Percentiles rank a stretch among this genome's conserved stretches.
Conservation (phyloP, 1,284 basidiomycete species). For the Ganoderma multipileum region DNA sequence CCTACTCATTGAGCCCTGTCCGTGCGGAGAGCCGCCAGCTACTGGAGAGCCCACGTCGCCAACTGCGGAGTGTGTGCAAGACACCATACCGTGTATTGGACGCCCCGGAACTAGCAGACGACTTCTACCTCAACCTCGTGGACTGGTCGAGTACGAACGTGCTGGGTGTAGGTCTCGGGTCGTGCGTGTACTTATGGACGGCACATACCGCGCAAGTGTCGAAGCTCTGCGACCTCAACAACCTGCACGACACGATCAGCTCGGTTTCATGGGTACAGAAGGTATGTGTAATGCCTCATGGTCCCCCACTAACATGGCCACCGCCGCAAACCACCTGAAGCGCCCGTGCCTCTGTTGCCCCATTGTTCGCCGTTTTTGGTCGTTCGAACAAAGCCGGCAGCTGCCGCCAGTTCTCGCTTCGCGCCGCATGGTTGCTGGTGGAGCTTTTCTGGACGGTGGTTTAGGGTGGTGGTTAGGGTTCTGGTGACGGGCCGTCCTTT, state of each 20-base stretch:
- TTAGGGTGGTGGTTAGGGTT: constrained; percentile 4
- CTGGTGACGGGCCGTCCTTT: neutral
- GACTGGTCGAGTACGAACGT: constrained; percentile 98
- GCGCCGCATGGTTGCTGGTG: neutral
- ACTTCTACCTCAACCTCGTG: constrained; percentile 98
- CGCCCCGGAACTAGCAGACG: constrained; percentile 96
- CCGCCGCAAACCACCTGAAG: neutral
- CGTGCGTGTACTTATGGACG: constrained; percentile 97
- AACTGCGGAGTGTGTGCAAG: constrained; percentile 87
- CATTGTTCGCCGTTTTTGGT: constrained; percentile 4
- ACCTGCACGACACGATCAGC: constrained; percentile 73
- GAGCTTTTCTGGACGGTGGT: neutral
- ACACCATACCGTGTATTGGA: constrained; percentile 98
- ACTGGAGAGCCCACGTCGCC: constrained; percentile 86
- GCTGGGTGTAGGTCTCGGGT: constrained; percentile 90
- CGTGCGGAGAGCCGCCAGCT: constrained; percentile 83
- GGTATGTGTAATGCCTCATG: constrained; percentile 47
- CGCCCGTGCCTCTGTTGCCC: neutral
- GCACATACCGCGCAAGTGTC: constrained; percentile 93
- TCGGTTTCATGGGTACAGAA: constrained; percentile 94
- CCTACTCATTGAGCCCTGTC: constrained; percentile 92
- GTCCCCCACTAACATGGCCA: constrained; percentile 1
- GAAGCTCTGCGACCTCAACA: constrained; percentile 86
- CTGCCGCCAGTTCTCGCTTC: constrained; percentile 1
- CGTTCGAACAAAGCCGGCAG: constrained; percentile 4